Percentiles rank a stretch among this genome's conserved stretches.
Conservation (phyloP, 345 rosid species). For the Clausena lansium region DNA sequence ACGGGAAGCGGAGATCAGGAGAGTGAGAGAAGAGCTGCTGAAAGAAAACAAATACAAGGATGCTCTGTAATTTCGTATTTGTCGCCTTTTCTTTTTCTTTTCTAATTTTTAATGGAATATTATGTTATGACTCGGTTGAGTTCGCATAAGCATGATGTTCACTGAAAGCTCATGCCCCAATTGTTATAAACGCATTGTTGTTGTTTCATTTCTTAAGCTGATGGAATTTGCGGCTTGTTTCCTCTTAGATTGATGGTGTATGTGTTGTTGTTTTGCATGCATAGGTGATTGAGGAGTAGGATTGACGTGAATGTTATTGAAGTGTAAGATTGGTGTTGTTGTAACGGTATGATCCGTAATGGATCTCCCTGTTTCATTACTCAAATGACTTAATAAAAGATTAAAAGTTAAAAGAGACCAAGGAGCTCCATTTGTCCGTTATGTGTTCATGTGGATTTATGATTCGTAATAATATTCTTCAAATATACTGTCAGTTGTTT, state of each 20-base stretch:
- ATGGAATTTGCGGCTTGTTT: slow-evolving; percentile 7
- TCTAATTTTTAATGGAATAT: neutral
- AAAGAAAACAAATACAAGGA: slow-evolving; percentile 46
- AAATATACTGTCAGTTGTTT: neutral
- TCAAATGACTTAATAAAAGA: neutral
- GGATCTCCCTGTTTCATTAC: neutral
- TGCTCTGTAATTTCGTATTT: slow-evolving; percentile 20
- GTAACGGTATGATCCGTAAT: neutral
- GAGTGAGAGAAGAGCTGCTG: slow-evolving; percentile 53
- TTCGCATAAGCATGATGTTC: slow-evolving; percentile 6
- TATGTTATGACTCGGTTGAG: slow-evolving; percentile 12
- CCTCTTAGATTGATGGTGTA: neutral
- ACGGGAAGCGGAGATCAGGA: slow-evolving; percentile 55
- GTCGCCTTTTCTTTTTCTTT: too few species aligned
- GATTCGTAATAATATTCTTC: neutral
- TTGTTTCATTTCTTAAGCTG: neutral
- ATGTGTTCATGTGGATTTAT: neutral
- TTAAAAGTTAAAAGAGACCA: neutral
- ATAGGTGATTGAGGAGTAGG: neutral
- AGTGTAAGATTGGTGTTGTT: neutral
- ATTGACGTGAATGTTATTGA: neutral
- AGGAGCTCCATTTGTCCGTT: neutral
- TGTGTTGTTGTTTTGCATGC: neutral
- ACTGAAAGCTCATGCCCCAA: slow-evolving; percentile 1
- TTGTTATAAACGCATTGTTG: slow-evolving; percentile 12